phyloP scores from a whole-genome alignment of 2,329 filamentous ascomycete species.

The Xylaria sp. region DNA sequence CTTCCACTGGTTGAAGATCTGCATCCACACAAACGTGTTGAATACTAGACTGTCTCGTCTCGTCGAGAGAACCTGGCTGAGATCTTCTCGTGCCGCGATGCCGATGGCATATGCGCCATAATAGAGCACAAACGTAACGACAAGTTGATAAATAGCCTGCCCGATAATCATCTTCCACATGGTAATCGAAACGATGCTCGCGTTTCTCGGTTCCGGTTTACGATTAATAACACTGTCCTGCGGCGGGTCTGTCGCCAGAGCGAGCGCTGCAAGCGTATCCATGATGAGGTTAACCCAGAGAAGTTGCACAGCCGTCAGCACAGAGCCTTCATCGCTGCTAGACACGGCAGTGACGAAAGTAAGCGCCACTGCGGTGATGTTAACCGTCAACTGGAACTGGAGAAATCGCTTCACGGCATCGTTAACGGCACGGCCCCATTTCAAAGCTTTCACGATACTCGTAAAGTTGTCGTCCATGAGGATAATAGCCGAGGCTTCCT shows the following conservation, averaged over 20 bases:
- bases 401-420: slow-evolving; percentile 73
- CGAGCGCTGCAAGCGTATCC: slow-evolving; percentile 89
- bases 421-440: slow-evolving; percentile 74
- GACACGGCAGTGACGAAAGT: slow-evolving; percentile 85
- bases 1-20: slow-evolving; percentile 98
- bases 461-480: slow-evolving; percentile 85
- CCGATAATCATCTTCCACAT: slow-evolving; percentile 99
- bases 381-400: slow-evolving; percentile 77
- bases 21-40: slow-evolving; percentile 99
- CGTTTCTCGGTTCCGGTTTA: slow-evolving; percentile 56
- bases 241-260: slow-evolving; percentile 85
- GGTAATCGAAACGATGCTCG: slow-evolving; percentile 69
- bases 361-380: slow-evolving; percentile 81
- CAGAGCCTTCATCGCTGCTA: slow-evolving; percentile 61
- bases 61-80: slow-evolving; percentile 10
- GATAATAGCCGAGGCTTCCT: slow-evolving; percentile 79
- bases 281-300: slow-evolving; percentile 97
- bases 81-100: slow-evolving; percentile 39
- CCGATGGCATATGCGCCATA: slow-evolving; percentile 61
- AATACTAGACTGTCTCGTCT: slow-evolving; percentile 80
- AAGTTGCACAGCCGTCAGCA: slow-evolving; percentile 83
- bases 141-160: slow-evolving; percentile 83
- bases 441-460: slow-evolving; percentile 78
- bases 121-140: slow-evolving; percentile 73
- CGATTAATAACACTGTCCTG: slow-evolving; percentile 74